Percentiles rank a stretch among this genome's conserved stretches.
These are phyloP conservation scores for Thecaphora frezii DNA, from an alignment of 1,284 basidiomycete species.

Conservation along the genomic window DNA sequence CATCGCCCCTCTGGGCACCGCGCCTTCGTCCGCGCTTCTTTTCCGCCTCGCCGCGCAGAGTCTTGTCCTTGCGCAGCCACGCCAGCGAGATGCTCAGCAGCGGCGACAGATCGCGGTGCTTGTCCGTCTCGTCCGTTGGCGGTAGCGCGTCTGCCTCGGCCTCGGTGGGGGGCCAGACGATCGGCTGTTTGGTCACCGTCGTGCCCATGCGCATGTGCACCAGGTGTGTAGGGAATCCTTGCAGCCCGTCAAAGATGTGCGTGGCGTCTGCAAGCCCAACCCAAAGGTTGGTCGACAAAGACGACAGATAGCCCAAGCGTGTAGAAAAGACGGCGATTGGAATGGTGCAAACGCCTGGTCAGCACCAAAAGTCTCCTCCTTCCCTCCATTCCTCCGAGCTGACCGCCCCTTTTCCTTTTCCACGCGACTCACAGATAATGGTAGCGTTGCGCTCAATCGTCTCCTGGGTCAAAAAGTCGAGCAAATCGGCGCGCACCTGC, in stretches of 20 bases:
- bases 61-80: conserved; percentile 54
- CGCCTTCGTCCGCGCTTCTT: conserved; percentile 28
- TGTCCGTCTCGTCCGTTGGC: conserved; percentile 7
- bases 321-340: no score
- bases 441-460: conserved; percentile 80
- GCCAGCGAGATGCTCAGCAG: conserved; percentile 47
- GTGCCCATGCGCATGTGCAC: conserved; percentile 54
- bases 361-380: background rate
- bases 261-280: no score
- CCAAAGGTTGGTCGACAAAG: no score
- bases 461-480: conserved; percentile 83
- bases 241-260: conserved; percentile 58
- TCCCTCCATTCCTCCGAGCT: background rate
- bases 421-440: conserved; percentile 72
- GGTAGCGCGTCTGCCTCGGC: conserved; percentile 23
- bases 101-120: conserved; percentile 22
- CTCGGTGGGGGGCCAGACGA: conserved; percentile 47
- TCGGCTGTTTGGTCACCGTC: conserved; percentile 35
- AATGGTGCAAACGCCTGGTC: no score
- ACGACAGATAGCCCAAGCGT: no score
- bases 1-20: conserved; percentile 31
- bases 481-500: conserved; percentile 84
- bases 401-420: background rate
- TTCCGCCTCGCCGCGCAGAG: conserved; percentile 42
- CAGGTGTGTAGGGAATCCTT: conserved; percentile 55